Conservation (phyloP, 2,329 filamentous ascomycete genomes). For the Epichloe uncinata region DNA sequence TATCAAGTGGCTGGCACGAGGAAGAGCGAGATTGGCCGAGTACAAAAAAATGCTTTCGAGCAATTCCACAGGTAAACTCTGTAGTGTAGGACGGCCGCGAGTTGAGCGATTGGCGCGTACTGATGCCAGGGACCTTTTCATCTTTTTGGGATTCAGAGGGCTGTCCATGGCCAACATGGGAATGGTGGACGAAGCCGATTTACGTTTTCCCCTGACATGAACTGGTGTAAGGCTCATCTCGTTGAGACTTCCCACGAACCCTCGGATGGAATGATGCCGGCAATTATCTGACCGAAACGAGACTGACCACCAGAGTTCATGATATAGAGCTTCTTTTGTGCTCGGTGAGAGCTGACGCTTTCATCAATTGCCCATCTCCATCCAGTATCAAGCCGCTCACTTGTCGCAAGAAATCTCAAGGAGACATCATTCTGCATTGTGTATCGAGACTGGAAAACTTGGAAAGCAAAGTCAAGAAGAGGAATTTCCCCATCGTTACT, state of each 20-base stretch:
- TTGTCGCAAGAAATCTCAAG: neutral
- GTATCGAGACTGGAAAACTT: too few species aligned
- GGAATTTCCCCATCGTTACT: too few species aligned
- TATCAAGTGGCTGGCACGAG: constrained; percentile 29
- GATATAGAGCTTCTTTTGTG: neutral
- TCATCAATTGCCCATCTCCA: neutral
- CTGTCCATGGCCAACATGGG: constrained; percentile 4
- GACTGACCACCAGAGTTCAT: neutral
- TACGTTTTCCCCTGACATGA: constrained; percentile 34
- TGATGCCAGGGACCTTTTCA: constrained; percentile 16
- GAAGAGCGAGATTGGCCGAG: constrained; percentile 35
- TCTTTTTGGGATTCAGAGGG: constrained; percentile 10
- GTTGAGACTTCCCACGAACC: neutral
- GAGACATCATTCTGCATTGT: too few species aligned
- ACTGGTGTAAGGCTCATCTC: constrained; percentile 37
- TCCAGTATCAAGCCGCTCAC: neutral
- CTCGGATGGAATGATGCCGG: neutral
- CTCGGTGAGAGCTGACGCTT: neutral
- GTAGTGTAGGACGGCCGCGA: constrained; percentile 15
- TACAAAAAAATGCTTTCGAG: constrained; percentile 39
- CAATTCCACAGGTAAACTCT: constrained; percentile 36
- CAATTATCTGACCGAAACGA: neutral
- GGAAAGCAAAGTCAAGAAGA: too few species aligned
- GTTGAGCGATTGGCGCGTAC: constrained; percentile 16
- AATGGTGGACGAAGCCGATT: constrained; percentile 9